Evolutionary conservation across 2,329 filamentous ascomycete species (phyloP).

Genomic region (Claviceps arundinis): DNA sequence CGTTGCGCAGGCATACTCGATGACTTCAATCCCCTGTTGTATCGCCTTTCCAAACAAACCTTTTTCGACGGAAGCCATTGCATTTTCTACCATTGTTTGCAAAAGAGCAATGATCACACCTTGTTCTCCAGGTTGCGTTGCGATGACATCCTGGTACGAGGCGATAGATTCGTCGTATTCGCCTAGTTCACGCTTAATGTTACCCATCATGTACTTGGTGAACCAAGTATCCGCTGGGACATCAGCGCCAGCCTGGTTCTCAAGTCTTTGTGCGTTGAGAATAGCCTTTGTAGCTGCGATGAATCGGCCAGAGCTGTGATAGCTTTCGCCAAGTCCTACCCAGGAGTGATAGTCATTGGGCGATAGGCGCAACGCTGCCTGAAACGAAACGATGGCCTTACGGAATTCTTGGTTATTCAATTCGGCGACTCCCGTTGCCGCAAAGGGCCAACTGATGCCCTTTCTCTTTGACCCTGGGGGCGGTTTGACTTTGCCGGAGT

Average conservation of each 20-base stretch:
- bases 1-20: slow-evolving; percentile 53
- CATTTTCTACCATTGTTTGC: slow-evolving; percentile 76
- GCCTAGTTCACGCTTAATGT: slow-evolving; percentile 85
- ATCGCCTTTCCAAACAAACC: slow-evolving; percentile 78
- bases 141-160: slow-evolving; percentile 63
- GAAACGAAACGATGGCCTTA: slow-evolving; percentile 82
- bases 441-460: slow-evolving; percentile 91
- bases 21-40: slow-evolving; percentile 53
- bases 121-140: slow-evolving; percentile 57
- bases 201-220: slow-evolving; percentile 90
- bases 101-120: slow-evolving; percentile 79
- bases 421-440: slow-evolving; percentile 84
- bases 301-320: slow-evolving; percentile 84
- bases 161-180: slow-evolving; percentile 72
- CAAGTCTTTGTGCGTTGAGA: slow-evolving; percentile 66
- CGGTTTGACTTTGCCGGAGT: slow-evolving; percentile 85
- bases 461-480: slow-evolving; percentile 87
- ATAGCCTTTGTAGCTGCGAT: slow-evolving; percentile 92
- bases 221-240: slow-evolving; percentile 70
- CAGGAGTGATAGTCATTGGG: slow-evolving; percentile 89
- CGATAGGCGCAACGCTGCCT: slow-evolving; percentile 71
- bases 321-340: slow-evolving; percentile 94
- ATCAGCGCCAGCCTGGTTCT: slow-evolving; percentile 40
- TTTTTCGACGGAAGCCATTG: slow-evolving; percentile 62
- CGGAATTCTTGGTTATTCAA: slow-evolving; percentile 86